These are phyloP conservation scores for Apiospora hydei DNA, from an alignment of 2,329 filamentous ascomycete genomes.

Conservation along the genomic window DNA sequence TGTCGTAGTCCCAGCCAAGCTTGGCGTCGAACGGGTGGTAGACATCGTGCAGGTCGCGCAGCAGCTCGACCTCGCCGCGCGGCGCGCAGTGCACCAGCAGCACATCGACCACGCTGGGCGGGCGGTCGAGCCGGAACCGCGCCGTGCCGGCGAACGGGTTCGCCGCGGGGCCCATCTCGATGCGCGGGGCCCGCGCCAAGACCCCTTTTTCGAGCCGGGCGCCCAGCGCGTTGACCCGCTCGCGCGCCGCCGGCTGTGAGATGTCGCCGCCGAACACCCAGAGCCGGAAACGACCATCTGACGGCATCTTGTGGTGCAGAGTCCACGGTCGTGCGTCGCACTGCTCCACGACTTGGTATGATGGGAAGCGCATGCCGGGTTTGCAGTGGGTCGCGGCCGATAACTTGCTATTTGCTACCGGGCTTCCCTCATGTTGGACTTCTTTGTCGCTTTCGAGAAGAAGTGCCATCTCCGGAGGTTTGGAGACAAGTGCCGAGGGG, in stretches of 20 bases:
- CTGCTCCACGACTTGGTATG: conserved; percentile 64
- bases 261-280: conserved; percentile 68
- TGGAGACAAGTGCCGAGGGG: conserved; percentile 62
- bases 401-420: conserved; percentile 42
- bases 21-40: conserved; percentile 55
- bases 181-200: conserved; percentile 47
- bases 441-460: conserved; percentile 54
- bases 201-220: conserved; percentile 53
- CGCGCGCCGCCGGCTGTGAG: conserved; percentile 48
- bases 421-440: conserved; percentile 28
- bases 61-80: conserved; percentile 55
- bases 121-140: conserved; percentile 47
- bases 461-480: conserved; percentile 52
- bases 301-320: conserved; percentile 59
- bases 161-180: conserved; percentile 34
- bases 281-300: conserved; percentile 62
- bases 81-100: conserved; percentile 65
- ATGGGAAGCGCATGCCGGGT: conserved; percentile 64
- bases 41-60: conserved; percentile 56
- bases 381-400: conserved; percentile 50
- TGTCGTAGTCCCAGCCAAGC: conserved; percentile 63
- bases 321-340: conserved; percentile 60
- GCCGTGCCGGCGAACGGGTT: conserved; percentile 29
- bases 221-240: conserved; percentile 53
- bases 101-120: conserved; percentile 59